Evolutionary conservation across 108 stramenopile genomes (phyloP).

Genomic region (Pseudonitzschia pungens): DNA sequence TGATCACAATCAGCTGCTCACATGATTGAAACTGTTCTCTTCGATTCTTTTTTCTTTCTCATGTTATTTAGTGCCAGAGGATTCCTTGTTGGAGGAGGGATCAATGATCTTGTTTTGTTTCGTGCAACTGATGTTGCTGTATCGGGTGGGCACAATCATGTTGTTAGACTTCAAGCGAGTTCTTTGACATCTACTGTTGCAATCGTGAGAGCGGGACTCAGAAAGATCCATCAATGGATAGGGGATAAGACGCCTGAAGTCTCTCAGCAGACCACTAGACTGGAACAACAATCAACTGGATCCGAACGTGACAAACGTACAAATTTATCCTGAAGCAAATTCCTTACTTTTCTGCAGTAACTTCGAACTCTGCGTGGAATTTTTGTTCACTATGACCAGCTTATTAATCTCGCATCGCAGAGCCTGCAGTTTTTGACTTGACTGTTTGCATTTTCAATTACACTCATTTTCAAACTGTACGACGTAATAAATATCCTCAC

Average conservation of each 20-base stretch:
- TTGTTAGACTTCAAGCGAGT: slow-evolving; percentile 3
- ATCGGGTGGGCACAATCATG: slow-evolving; percentile 10
- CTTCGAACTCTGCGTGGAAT: too few relatives aligned
- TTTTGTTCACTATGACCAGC: too few relatives aligned
- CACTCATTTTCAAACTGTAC: too few relatives aligned
- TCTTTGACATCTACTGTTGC: slow-evolving; percentile 21
- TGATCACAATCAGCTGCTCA: neutral
- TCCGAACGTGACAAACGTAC: too few relatives aligned
- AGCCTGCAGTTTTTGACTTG: too few relatives aligned
- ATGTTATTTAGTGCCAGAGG: slow-evolving; percentile 19
- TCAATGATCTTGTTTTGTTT: slow-evolving; percentile 16
- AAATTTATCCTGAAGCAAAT: too few relatives aligned
- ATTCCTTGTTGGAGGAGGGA: slow-evolving; percentile 26
- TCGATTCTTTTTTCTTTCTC: neutral
- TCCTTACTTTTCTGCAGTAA: too few relatives aligned
- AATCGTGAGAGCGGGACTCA: slow-evolving; percentile 24
- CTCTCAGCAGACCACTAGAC: neutral
- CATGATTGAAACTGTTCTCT: neutral
- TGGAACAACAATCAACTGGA: neutral
- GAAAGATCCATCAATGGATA: slow-evolving; percentile 27
- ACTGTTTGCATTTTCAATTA: too few relatives aligned
- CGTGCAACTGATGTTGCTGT: slow-evolving; percentile 25
- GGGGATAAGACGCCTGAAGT: slow-evolving; percentile 7
- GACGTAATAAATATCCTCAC: too few relatives aligned
- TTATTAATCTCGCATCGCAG: too few relatives aligned